A percentile compares a stretch with the other conserved stretches of the same genome.
These are phyloP conservation scores for Claviceps sp. DNA, from an alignment of 2,329 filamentous ascomycete species.

Conservation along the genomic window DNA sequence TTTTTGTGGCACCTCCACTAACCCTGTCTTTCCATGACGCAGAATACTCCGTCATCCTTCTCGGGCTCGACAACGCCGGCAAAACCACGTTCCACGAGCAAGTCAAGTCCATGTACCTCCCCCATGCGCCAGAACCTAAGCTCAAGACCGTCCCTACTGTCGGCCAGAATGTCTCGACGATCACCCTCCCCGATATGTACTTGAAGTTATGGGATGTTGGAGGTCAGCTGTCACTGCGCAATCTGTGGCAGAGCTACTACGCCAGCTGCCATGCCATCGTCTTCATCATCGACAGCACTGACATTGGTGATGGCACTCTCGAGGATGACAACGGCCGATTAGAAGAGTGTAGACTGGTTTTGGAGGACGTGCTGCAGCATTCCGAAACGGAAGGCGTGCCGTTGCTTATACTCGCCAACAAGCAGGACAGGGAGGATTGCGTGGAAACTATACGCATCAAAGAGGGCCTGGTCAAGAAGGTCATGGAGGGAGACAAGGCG, in stretches of 20 bases:
- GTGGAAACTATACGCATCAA: conserved; percentile 96
- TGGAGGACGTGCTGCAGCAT: conserved; percentile 81
- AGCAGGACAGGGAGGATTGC: conserved; percentile 94
- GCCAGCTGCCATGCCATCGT: conserved; percentile 88
- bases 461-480: conserved; percentile 86
- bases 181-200: conserved; percentile 87
- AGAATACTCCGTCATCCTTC: conserved; percentile 96
- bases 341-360: conserved; percentile 76
- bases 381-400: conserved; percentile 85
- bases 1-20: neutral
- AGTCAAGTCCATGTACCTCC: conserved; percentile 76
- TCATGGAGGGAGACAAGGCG: conserved; percentile 89
- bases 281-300: conserved; percentile 91
- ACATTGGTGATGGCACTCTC: conserved; percentile 74
- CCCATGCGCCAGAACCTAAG: conserved; percentile 47
- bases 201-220: conserved; percentile 98
- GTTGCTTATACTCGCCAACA: conserved; percentile 85
- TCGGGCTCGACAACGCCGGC: conserved; percentile 94
- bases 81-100: conserved; percentile 97
- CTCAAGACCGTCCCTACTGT: conserved; percentile 89
- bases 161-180: conserved; percentile 89
- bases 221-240: conserved; percentile 77
- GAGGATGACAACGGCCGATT: conserved; percentile 45
- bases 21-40: conserved; percentile 4
- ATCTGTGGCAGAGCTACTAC: conserved; percentile 95